These are phyloP conservation scores for Suillus spraguei DNA, from an alignment of 768 basidiomycete species.

Conservation along the genomic window DNA sequence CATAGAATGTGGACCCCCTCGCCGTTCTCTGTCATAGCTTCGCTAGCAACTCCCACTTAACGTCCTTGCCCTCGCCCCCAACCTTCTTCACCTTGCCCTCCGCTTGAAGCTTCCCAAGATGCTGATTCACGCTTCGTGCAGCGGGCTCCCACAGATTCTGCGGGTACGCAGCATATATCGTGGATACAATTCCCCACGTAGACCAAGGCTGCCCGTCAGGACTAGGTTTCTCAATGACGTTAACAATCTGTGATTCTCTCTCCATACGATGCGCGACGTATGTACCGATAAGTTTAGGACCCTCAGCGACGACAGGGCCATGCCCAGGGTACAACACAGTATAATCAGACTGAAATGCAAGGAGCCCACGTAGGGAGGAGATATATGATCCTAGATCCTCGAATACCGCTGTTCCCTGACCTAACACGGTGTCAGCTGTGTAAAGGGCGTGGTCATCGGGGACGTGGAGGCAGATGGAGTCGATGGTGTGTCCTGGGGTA, in stretches of 20 bases:
- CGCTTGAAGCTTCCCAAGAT: constrained; percentile 69
- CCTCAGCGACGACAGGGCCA: constrained; percentile 74
- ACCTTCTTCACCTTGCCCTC: constrained; percentile 60
- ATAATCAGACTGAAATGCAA: constrained; percentile 45
- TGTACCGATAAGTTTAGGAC: constrained; percentile 56
- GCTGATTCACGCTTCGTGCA: constrained; percentile 65
- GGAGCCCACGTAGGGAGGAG: constrained; percentile 59
- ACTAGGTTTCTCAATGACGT: constrained; percentile 42
- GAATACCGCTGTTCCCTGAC: constrained; percentile 89
- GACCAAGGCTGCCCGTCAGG: constrained; percentile 47
- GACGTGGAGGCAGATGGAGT: constrained; percentile 79
- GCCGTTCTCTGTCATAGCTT: constrained; percentile 11
- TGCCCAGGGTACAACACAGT: constrained; percentile 83
- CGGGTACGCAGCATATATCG: constrained; percentile 74
- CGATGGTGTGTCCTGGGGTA: constrained; percentile 89
- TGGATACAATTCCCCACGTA: constrained; percentile 64
- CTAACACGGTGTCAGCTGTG: constrained; percentile 90
- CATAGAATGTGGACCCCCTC: not conserved
- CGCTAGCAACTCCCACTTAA: constrained; percentile 45
- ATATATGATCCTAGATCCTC: constrained; percentile 79
- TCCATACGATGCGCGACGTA: constrained; percentile 85
- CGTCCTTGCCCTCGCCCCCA: constrained; percentile 54
- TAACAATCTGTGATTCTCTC: constrained; percentile 78
- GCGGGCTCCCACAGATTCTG: constrained; percentile 73
- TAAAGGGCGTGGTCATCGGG: constrained; percentile 75